Conservation (phyloP, 2,329 filamentous ascomycete species). For the Thielaviopsis cerberus region DNA sequence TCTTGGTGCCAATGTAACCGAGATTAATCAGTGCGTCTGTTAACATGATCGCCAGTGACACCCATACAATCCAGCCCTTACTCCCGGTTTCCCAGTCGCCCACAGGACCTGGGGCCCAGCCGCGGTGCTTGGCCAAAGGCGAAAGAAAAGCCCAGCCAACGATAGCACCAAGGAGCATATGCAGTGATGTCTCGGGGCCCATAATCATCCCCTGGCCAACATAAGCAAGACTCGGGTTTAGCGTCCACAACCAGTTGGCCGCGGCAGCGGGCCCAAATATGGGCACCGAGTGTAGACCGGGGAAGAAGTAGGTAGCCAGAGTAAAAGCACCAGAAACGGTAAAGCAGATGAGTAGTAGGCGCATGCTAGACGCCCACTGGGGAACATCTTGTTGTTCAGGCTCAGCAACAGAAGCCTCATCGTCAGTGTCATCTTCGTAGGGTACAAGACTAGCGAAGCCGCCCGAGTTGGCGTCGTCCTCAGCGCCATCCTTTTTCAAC, state of each 20-base stretch:
- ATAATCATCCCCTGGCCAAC: slow-evolving; percentile 97
- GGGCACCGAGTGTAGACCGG: slow-evolving; percentile 66
- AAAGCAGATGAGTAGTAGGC: slow-evolving; percentile 38
- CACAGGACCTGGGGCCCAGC: slow-evolving; percentile 79
- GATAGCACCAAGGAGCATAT: slow-evolving; percentile 82
- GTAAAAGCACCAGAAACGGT: slow-evolving; percentile 48
- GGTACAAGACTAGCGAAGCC: slow-evolving; percentile 27
- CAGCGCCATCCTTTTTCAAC: slow-evolving; percentile 3
- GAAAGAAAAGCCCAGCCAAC: slow-evolving; percentile 84
- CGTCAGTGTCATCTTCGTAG: slow-evolving; percentile 15
- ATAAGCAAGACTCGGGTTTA: slow-evolving; percentile 94
- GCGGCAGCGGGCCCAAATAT: slow-evolving; percentile 63
- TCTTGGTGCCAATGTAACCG: slow-evolving; percentile 53
- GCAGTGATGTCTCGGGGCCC: slow-evolving; percentile 83
- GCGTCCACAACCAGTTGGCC: slow-evolving; percentile 73
- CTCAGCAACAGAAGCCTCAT: slow-evolving; percentile 15
- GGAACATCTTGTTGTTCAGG: slow-evolving; percentile 19
- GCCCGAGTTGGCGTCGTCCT: slow-evolving; percentile 14
- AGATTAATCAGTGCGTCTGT: slow-evolving; percentile 81
- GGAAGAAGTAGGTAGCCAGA: slow-evolving; percentile 74
- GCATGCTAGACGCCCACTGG: slow-evolving; percentile 29
- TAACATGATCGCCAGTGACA: slow-evolving; percentile 90
- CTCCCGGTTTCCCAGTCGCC: slow-evolving; percentile 80
- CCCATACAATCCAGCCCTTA: slow-evolving; percentile 98
- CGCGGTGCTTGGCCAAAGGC: slow-evolving; percentile 64